Base-by-base conservation (phyloP, 192 early-diverging fungal species). In the Backusella parvicylindrica region DNA sequence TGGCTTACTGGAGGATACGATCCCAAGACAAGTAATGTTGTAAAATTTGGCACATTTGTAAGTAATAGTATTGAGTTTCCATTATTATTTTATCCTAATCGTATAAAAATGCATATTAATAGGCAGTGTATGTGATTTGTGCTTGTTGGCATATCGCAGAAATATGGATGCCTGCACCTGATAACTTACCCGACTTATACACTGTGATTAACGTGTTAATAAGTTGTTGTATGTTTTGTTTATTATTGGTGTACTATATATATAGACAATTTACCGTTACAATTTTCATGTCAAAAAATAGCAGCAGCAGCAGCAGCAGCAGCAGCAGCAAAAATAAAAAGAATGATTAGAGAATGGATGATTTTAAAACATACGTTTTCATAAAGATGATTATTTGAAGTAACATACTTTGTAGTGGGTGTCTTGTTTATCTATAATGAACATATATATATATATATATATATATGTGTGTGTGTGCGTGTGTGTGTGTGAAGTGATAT, bases 181-280 rank as follows among this genome's bases (percentile, higher is more conserved):
- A 82, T 26, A 79, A 83, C 23, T 86, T 92, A 68, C 97, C 97
- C 2, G 94, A 99, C 72, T 28, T 96, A 4, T 97, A 90, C 69
- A 82, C 90, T 2, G 93, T 99, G 9, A 56, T 90, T 8, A 99
- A 98, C 80, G 90, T 91, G 13, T 64, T 91, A 1, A 82, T 92
- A 70, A 89, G 90, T 49, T 88, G 90, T 33, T 87, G 80, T 26
- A 81, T 89, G 38, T 97, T 97, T 86, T 71, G 78, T 16, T 38
- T 90, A 6, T 86, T 91, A 50, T 87, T 91, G 60, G 53, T 82
- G 0, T 95, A 95, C 75, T 95, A 94, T 74, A 91, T 92, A 75
- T 94, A 92, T 81, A 84, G 90, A 28, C 86, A 87, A 56, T 83
- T 87, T 30, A 85, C 53, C 0, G 53, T 60, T 60, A 60, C 53